These are phyloP conservation scores for Inga laurina DNA, from an alignment of 306 rosid genomes.

Conservation along the genomic window DNA sequence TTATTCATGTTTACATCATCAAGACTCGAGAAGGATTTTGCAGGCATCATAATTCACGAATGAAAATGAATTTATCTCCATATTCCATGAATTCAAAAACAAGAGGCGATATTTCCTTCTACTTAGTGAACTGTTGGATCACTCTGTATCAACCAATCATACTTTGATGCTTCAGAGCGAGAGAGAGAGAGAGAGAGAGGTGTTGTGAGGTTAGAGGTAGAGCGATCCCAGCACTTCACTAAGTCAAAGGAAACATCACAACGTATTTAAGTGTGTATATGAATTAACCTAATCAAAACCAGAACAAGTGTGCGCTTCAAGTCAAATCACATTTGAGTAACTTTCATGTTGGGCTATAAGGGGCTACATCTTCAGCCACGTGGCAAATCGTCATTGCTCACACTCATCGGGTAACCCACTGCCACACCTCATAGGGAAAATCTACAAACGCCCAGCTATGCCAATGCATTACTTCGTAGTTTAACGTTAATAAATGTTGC, in stretches of 20 bases:
- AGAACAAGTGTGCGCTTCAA: background rate
- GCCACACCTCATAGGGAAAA: conserved; percentile 50
- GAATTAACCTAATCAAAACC: background rate
- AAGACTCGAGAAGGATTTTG: background rate
- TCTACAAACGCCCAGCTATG: conserved; percentile 28
- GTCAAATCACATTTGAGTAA: background rate
- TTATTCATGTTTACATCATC: background rate
- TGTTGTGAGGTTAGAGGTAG: background rate
- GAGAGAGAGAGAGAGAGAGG: background rate
- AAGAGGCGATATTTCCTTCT: conserved; percentile 16
- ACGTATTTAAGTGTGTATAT: background rate
- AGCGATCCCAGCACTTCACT: conserved; percentile 31
- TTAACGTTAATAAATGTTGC: background rate
- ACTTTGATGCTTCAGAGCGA: background rate
- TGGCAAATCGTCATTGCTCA: conserved; percentile 35
- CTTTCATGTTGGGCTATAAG: background rate
- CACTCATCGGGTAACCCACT: conserved; percentile 26
- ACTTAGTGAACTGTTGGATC: conserved; percentile 46
- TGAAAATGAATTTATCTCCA: background rate
- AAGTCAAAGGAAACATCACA: conserved; percentile 1
- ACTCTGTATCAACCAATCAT: conserved; percentile 15
- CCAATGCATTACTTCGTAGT: background rate
- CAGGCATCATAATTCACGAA: background rate
- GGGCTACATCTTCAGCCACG: conserved; percentile 21
- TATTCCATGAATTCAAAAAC: background rate